Base-by-base conservation (phyloP, 2,329 filamentous ascomycete genomes). In the Aulographum hederae region DNA sequence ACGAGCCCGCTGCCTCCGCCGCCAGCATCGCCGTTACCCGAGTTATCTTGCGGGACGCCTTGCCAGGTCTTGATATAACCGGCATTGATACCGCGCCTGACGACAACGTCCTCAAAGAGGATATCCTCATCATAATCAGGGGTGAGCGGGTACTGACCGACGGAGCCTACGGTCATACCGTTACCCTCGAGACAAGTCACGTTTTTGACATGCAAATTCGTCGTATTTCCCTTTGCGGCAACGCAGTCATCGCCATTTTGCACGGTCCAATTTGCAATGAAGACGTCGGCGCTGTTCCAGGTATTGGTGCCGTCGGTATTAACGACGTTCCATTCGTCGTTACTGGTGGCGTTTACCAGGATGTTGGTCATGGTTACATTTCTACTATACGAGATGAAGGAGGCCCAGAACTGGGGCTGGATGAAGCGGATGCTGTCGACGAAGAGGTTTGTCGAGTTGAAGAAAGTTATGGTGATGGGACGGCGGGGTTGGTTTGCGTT, bases 261-360 rank as follows among this genome's bases (percentile, higher is more conserved):
- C 8, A 25, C 21, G 21, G 21, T 25, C 21, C 21, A 25, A n/a
- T 25, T 25, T 25, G 21, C n/a, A 8, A 25, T 25, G 21, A 25
- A 25, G 8, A 25, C 21, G 21, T n/a, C 21, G n/a, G 8, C 8
- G 21, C 21, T 25, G n/a, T 25, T 25, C 21, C 21, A 25, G 21
- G 21, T 25, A 25, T 25, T n/a, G 21, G 21, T n/a, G n/a, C 21
- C 21, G n/a, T 25, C 21, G 21, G 21, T 25, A 25, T 25, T 25
- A 8, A n/a, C n/a, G 8, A n/a, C n/a, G n/a, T n/a, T 25, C 21
- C 21, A 25, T n/a, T 25, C 8, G 21, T 25, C 21, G 21, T 25
- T 28, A 13, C 12, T 13, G 6, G 26, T 28, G 15, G 6, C 14
- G 26, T 28, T 28, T 6, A 28, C 26, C 6, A 8, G 15, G 15